phyloP scores from a whole-genome alignment of 2,329 filamentous ascomycete genomes.

The Endocalyx cinctus region DNA sequence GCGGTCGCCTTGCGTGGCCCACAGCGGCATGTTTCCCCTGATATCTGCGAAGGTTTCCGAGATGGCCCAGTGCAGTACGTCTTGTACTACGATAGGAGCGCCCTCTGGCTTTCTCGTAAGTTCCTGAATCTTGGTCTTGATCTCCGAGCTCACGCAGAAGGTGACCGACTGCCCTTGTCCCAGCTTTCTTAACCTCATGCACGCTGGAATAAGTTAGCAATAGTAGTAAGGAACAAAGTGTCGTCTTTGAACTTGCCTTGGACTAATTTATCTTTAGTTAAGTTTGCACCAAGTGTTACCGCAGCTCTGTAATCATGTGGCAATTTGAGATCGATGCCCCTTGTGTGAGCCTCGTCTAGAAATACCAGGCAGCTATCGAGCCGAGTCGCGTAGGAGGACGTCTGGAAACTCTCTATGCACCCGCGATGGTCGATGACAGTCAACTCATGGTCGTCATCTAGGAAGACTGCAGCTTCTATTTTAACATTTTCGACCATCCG shows the following conservation, averaged over 20 bases:
- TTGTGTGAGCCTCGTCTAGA: slow-evolving; percentile 65
- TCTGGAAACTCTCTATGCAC: slow-evolving; percentile 43
- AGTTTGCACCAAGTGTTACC: slow-evolving; percentile 59
- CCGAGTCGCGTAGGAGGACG: slow-evolving; percentile 53
- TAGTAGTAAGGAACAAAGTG: slow-evolving; percentile 4
- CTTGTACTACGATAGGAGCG: slow-evolving; percentile 37
- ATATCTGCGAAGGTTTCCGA: slow-evolving; percentile 50
- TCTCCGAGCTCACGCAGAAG: slow-evolving; percentile 57
- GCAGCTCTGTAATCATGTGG: slow-evolving; percentile 56
- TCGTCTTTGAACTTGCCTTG: slow-evolving; percentile 62
- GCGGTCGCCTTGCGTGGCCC: slow-evolving; percentile 55
- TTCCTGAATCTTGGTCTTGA: slow-evolving; percentile 46
- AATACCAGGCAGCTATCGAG: slow-evolving; percentile 60
- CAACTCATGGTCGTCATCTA: slow-evolving; percentile 51
- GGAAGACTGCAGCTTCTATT: slow-evolving; percentile 45
- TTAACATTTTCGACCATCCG: slow-evolving; percentile 8
- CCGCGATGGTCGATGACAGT: slow-evolving; percentile 47
- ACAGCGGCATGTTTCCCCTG: slow-evolving; percentile 48
- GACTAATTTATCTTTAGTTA: slow-evolving; percentile 65
- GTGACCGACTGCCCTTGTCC: slow-evolving; percentile 61
- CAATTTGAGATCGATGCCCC: slow-evolving; percentile 64
- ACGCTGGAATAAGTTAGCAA: slow-evolving; percentile 39
- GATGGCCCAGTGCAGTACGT: slow-evolving; percentile 59
- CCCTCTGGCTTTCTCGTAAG: slow-evolving; percentile 4
- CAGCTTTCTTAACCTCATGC: slow-evolving; percentile 68